Conservation (phyloP, 1,139 yeast genomes). For the Geotrichum bryndzae region DNA sequence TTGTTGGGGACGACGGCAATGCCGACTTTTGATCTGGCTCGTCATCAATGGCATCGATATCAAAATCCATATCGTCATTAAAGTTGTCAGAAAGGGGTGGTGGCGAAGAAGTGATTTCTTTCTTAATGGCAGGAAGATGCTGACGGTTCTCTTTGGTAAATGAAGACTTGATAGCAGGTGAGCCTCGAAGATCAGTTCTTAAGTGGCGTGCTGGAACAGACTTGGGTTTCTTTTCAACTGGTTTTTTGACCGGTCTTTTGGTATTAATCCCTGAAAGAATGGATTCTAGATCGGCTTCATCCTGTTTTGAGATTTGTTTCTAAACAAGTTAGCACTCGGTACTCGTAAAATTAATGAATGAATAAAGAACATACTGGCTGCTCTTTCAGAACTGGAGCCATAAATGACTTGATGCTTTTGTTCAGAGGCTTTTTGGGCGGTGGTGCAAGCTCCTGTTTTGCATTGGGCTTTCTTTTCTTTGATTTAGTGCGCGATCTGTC, state of each 20-base stretch:
- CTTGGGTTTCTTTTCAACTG: conserved; percentile 5
- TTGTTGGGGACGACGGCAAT: conserved; percentile 10
- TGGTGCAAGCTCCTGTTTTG: conserved; percentile 18
- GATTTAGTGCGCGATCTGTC: conserved; percentile 28
- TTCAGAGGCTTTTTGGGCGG: conserved; percentile 21
- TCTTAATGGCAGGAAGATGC: background rate
- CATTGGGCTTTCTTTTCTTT: conserved; percentile 12
- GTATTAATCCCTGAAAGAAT: conserved; percentile 12
- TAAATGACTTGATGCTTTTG: conserved; percentile 15
- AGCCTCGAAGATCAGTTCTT: background rate
- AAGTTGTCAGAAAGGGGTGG: conserved; percentile 1
- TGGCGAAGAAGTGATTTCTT: conserved; percentile 21
- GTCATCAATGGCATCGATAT: conserved; percentile 19
- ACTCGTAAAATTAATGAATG: background rate
- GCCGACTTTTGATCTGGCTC: conserved; percentile 24
- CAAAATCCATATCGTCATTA: conserved; percentile 9
- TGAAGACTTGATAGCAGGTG: background rate
- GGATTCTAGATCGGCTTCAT: conserved; percentile 16
- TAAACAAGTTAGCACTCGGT: background rate
- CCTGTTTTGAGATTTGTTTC: conserved; percentile 14
- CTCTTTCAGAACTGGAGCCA: conserved; percentile 11
- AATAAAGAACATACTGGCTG: conserved; percentile 13
- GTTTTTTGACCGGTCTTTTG: conserved; percentile 2
- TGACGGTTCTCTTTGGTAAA: conserved; percentile 1
- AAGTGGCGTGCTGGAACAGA: background rate